A percentile compares a stretch with the other conserved stretches of the same genome.
Evolutionary conservation across 495 filamentous ascomycete species (phyloP).

Genomic region (Rhypophila decipiens): DNA sequence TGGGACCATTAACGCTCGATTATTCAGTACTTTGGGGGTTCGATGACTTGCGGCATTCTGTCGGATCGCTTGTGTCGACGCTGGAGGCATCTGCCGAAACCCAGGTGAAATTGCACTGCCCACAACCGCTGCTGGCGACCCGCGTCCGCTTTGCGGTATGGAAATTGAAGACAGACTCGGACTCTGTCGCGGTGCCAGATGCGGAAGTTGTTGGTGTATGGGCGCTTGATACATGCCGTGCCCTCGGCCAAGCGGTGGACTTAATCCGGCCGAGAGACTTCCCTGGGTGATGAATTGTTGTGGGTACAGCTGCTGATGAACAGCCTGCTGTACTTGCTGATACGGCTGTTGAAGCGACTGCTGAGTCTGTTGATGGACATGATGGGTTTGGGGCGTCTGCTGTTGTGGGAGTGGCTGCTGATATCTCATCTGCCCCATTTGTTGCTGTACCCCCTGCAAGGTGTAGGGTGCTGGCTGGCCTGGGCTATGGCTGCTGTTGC

Average conservation of each 20-base stretch:
- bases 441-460: conserved; percentile 1
- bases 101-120: not conserved
- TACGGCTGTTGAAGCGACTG: conserved; percentile 13
- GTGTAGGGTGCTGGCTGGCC: not conserved
- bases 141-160: not conserved
- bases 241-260: no score
- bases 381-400: conserved; percentile 11
- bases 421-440: conserved; percentile 24
- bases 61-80: not conserved
- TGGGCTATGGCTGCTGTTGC: conserved; percentile 9
- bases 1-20: no score
- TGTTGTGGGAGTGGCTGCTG: conserved; percentile 32
- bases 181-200: not conserved
- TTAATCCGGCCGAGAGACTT: no score
- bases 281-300: not conserved
- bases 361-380: conserved; percentile 10
- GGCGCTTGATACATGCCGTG: no score
- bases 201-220: not conserved
- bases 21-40: not conserved
- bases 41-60: not conserved
- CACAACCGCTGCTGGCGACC: not conserved
- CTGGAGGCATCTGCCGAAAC: not conserved
- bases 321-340: conserved; percentile 12
- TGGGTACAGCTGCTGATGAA: not conserved
- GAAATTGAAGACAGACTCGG: not conserved